Conservation (phyloP, 179 eudicot genomes). For the Nepenthes alata region DNA sequence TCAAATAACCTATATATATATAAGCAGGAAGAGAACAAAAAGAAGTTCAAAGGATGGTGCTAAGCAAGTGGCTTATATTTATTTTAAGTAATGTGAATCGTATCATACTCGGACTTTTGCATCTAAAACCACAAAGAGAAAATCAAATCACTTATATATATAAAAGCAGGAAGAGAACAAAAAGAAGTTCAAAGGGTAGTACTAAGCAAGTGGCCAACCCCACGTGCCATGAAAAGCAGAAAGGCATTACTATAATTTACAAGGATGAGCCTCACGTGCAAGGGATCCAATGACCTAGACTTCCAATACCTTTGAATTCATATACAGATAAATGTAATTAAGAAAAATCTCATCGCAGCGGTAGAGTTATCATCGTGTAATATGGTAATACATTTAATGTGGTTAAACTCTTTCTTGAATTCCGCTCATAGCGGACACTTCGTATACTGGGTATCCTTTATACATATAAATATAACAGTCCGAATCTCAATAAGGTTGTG, state of each 20-base stretch:
- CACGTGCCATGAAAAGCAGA: conserved; percentile 37
- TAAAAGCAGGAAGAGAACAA: not conserved
- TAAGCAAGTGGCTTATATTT: conserved; percentile 9
- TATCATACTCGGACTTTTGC: no score
- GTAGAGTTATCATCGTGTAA: no score
- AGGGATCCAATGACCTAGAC: conserved; percentile 43
- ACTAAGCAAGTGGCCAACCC: conserved; percentile 21
- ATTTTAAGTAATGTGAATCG: no score
- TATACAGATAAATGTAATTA: not conserved
- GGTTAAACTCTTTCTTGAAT: no score
- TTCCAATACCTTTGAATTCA: conserved; percentile 3
- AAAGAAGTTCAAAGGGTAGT: not conserved
- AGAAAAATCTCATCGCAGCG: not conserved
- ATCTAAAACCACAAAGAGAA: no score
- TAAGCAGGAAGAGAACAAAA: not conserved
- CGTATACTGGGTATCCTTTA: no score
- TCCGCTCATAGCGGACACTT: no score
- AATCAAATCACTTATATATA: no score
- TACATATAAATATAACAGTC: no score
- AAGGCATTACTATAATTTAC: conserved; percentile 11
- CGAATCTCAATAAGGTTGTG: not conserved
- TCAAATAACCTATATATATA: no score
- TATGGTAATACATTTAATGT: no score
- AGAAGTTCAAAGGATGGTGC: not conserved
- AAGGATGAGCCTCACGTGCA: conserved; percentile 58